These are phyloP conservation scores for Phaeoacremonium minimum DNA, from an alignment of 2,329 filamentous ascomycete species.

Conservation along the genomic window DNA sequence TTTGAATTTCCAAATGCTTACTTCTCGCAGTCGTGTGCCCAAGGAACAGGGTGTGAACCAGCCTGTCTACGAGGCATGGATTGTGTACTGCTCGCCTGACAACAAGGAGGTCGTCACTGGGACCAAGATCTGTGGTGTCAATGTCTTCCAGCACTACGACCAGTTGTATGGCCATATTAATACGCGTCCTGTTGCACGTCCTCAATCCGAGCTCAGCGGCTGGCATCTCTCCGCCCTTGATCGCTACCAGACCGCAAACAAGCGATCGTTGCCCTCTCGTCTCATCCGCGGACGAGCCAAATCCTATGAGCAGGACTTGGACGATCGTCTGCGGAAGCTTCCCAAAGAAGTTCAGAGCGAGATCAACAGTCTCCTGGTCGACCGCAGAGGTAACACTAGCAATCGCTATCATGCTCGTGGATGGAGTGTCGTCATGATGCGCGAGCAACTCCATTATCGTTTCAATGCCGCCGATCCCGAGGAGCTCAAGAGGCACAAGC, in stretches of 20 bases:
- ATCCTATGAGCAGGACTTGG: constrained; percentile 19
- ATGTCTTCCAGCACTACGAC: constrained; percentile 6
- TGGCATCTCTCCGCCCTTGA: constrained; percentile 15
- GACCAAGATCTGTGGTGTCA: constrained; percentile 13
- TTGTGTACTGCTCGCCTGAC: constrained; percentile 10
- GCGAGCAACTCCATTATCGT: constrained; percentile 15
- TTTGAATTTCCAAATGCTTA: background rate
- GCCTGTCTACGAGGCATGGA: constrained; percentile 21
- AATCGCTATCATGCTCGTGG: constrained; percentile 15
- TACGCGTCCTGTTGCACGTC: constrained; percentile 7
- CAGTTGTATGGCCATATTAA: background rate
- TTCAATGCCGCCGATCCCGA: constrained; percentile 12
- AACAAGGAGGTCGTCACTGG: constrained; percentile 5
- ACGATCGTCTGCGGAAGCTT: constrained; percentile 14
- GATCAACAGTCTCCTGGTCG: constrained; percentile 14
- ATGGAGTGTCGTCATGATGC: constrained; percentile 19
- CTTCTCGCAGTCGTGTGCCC: constrained; percentile 11
- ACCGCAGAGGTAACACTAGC: constrained; percentile 12
- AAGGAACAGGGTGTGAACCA: constrained; percentile 10
- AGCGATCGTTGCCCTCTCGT: constrained; percentile 13
- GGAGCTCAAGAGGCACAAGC: constrained; percentile 14
- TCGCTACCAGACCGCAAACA: constrained; percentile 13
- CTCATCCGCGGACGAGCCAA: constrained; percentile 12
- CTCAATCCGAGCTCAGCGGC: constrained; percentile 16
- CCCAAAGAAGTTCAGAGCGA: constrained; percentile 11